Evolutionary conservation across 2,329 filamentous ascomycete genomes (phyloP), one percentile per base, ranked within the genome.

Genomic region (Fusarium miscanthi): DNA sequence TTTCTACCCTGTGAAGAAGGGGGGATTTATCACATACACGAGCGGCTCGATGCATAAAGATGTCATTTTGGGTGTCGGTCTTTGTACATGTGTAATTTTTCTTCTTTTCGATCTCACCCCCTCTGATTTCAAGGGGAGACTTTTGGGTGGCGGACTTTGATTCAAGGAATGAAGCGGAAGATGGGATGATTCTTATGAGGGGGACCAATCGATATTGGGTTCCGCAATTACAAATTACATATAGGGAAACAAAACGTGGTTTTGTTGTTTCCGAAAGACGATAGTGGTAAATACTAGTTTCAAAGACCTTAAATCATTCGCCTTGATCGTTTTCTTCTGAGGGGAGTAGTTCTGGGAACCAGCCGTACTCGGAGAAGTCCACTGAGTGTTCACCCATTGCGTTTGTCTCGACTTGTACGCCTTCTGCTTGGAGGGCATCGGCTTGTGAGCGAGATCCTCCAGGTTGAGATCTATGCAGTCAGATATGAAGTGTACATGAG

Each of bases 311-410:
- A 27, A 48, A 48, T 59, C 19, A 69, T 37, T 63, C 68, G 31
- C 53, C 56, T 35, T 46, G 42, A 27, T 71, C 70, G 19, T 63
- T 62, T 1, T 73, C 78, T n/a, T 84, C 83, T 0, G 87, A 88
- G 1, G 87, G 87, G 40, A 90, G 72, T 12, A 73, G 70, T 0
- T 81, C 74, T 8, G 88, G 88, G 69, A 90, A 90, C 88, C 88
- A 90, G 3, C 88, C 88, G 70, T 83, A 88, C 49, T 83, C 80
- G 1, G 70, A 80, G 58, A 90, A 83, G 67, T 89, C 85, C 2
- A 90, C 85, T 45, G 77, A 82, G 49, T 87, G 77, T 76, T 89
- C 87, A 2, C 88, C 87, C 72, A 89, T 72, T 2, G 86, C 84
- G 17, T 82, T 83, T 6, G 77, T 81, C 17, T 81, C 80, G n/a